phyloP scores from a whole-genome alignment of 2,329 filamentous ascomycete genomes.

The Pestalotiopsis sp. region DNA sequence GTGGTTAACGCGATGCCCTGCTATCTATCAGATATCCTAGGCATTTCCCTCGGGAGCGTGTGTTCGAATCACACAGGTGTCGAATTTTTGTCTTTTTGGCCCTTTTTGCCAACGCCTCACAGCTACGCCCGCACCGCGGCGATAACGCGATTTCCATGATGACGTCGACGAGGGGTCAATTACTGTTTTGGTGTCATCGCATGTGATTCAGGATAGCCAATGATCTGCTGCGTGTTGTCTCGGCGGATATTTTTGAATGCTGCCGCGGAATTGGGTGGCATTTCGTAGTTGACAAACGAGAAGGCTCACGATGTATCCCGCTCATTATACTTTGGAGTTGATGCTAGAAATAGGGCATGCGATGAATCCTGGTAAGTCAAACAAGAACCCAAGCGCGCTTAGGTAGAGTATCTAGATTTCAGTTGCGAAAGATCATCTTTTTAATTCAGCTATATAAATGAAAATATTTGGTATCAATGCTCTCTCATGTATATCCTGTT shows the following conservation, averaged over 20 bases:
- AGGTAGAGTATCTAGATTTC: neutral
- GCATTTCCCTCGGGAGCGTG: conserved; percentile 42
- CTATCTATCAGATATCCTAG: conserved; percentile 15
- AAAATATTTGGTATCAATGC: conserved; percentile 14
- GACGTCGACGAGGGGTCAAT: neutral
- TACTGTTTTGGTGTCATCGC: neutral
- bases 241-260: neutral
- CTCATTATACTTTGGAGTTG: neutral
- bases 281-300: neutral
- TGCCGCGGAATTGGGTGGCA: neutral
- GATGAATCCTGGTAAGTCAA: neutral
- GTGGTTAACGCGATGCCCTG: conserved; percentile 12
- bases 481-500: neutral
- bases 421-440: neutral
- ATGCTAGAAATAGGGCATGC: neutral
- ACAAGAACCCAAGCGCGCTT: no score
- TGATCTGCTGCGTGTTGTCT: no score
- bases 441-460: conserved; percentile 13
- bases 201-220: neutral
- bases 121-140: no score
- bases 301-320: no score
- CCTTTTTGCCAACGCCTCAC: neutral
- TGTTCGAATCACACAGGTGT: conserved; percentile 45
- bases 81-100: conserved; percentile 18
- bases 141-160: no score